These are phyloP conservation scores for Auricularia heimuer DNA, from an alignment of 768 basidiomycete species.

Conservation along the genomic window DNA sequence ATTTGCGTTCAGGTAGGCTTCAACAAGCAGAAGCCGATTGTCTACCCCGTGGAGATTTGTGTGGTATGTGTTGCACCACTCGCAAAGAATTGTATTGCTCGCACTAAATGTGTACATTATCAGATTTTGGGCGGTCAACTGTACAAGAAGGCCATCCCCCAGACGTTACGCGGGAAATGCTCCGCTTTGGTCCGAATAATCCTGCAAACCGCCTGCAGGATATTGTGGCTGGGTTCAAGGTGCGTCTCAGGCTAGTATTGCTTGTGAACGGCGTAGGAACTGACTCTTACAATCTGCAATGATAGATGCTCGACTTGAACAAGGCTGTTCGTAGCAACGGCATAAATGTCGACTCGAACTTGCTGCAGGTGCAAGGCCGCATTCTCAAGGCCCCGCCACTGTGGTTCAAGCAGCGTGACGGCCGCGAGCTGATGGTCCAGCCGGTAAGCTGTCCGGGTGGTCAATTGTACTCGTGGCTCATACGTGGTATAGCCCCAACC, in stretches of 20 bases:
- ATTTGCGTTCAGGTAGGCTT: not conserved
- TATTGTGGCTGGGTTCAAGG: not conserved
- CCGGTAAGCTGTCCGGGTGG: too few relatives aligned
- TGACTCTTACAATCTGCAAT: too few relatives aligned
- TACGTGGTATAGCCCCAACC: too few relatives aligned
- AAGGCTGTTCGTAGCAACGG: not conserved
- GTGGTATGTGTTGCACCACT: not conserved
- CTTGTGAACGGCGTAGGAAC: too few relatives aligned
- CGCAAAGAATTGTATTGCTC: not conserved
- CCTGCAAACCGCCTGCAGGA: not conserved
- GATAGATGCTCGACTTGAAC: not conserved
- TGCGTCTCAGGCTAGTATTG: not conserved
- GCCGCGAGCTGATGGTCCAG: too few relatives aligned
- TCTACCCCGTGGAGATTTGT: not conserved
- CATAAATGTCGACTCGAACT: too few relatives aligned
- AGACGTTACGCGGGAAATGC: not conserved
- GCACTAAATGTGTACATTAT: too few relatives aligned
- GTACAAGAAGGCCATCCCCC: not conserved
- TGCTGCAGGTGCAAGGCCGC: too few relatives aligned
- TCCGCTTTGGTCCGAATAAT: not conserved
- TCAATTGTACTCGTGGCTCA: too few relatives aligned
- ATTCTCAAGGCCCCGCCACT: too few relatives aligned
- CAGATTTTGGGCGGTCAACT: not conserved
- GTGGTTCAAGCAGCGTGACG: too few relatives aligned
- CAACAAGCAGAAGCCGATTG: not conserved